Base-by-base conservation (phyloP, 2,329 filamentous ascomycete species). In the Fusarium duplospermum region DNA sequence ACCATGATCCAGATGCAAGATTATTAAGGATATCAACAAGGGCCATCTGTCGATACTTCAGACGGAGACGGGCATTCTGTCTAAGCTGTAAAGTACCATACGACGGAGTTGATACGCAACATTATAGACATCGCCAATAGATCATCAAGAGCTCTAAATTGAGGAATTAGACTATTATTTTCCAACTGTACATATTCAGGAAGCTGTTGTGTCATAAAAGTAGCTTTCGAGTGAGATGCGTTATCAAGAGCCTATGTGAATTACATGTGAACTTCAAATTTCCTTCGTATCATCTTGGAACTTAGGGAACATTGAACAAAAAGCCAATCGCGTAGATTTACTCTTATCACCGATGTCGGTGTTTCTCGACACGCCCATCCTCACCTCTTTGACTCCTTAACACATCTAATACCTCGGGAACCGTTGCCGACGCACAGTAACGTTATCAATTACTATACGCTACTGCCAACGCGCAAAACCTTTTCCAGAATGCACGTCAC, bases 31-130 rank as follows among this genome's bases (percentile, higher is more conserved):
- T 7, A 72, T 74, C 13, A 70, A 62, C 18, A 67, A 64, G 36
- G 57, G 61, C 4, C 70, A 70, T 45, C 33, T 74, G 13, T 64
- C 71, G 16, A 60, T 60, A n/a, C 59, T 70, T 11, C 50, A 70
- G 27, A 62, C 64, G 27, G 52, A 36, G n/a, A 66, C 61, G n/a
- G 70, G 71, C 11, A 63, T 72, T 36, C 45, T 74, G n/a, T 58
- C 71, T 20, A 74, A 72, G 66, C 45, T 74, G 10, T 60, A 14
- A 18, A 38, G 16, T 40, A 16, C 3, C 35, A n/a, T 20, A 18
- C 3, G 56, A 9, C 13, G 14, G 10, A 36, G 33, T 40, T 6
- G 33, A 58, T 27, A 22, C 22, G 24, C 18, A 13, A 18, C 54
- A 57, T n/a, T 3, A 40, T 22, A 40, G 29, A 11, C n/a, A n/a